Base-by-base conservation (phyloP, 1,284 basidiomycete genomes). In the Lignosus rhinocerotis region DNA sequence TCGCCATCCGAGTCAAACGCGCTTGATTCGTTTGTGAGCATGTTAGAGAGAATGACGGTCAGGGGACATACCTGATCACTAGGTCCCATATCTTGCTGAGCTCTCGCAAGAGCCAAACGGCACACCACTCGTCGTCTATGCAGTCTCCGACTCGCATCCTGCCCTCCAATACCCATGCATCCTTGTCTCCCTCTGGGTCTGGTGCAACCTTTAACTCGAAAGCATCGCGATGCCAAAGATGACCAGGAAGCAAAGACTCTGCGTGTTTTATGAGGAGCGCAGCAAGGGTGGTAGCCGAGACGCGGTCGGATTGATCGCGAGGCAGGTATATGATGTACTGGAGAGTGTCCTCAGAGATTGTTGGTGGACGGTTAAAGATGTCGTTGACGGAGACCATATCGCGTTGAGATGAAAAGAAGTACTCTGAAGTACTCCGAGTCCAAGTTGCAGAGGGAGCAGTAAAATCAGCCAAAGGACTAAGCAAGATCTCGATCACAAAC, bases 121-220 rank as follows among this genome's bases (percentile, higher is more conserved):
- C 81, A 69, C 89, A 90, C 96, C 96, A 98, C 75, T 98, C 96
- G 69, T 98, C 96, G 70, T 98, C 95, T 17, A 98, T 83, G 53
- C 89, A 92, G 72, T 97, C 96, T 3, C 94, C 94, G 19, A 96
- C 90, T 47, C 94, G 80, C 86, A 94, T 92, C 38, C 78, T 77
- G 7, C 94, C 92, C 66, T 90, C 85, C 0, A 95, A 75, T 25
- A 85, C 71, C 76, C 80, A 86, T 16, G 67, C 74, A 36, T 64
- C 58, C 38, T 53, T 53, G 42, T 79, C 70, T 14, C 69, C 70
- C 53, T 84, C 78, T 17, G 75, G 70, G 62, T 85, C 75, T 46
- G 74, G 65, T 6, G 78, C 79, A 2, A 90, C 79, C 67, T 92
- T 93, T 61, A 95, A 77, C 73, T 94, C 90, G 71, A 94, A 94